Percentiles rank a stretch among this genome's conserved stretches.
These are phyloP conservation scores for Trichosporon inkin DNA, from an alignment of 1,284 basidiomycete species.

Conservation along the genomic window DNA sequence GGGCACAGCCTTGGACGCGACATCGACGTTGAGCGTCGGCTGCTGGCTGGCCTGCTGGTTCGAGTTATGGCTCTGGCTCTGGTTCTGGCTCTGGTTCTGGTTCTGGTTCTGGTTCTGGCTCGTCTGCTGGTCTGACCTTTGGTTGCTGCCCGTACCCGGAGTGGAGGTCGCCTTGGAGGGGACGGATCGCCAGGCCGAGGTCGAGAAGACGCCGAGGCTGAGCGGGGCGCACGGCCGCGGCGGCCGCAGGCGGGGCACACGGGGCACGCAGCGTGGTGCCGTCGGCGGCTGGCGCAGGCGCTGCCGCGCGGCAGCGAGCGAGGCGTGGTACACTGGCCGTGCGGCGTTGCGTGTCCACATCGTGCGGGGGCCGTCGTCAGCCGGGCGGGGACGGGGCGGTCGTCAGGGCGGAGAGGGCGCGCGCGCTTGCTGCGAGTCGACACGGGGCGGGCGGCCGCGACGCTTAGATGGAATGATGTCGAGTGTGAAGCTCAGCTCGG, in stretches of 20 bases:
- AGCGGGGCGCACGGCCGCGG: constrained; percentile 1
- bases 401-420: neutral
- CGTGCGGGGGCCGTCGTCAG: neutral
- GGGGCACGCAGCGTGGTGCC: neutral
- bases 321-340: constrained; percentile 7
- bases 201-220: constrained; percentile 4
- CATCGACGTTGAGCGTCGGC: constrained; percentile 16
- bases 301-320: neutral
- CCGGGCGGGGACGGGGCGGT: neutral
- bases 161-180: constrained; percentile 2
- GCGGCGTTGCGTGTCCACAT: constrained; percentile 5
- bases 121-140: neutral
- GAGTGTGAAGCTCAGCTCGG: no score
- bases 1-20: constrained; percentile 13
- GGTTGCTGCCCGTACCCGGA: neutral
- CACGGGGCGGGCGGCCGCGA: no score
- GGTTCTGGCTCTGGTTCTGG: neutral
- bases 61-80: neutral
- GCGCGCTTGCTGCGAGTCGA: no score
- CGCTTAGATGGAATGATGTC: no score
- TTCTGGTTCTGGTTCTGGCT: neutral
- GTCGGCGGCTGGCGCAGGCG: neutral
- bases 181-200: neutral
- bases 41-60: neutral
- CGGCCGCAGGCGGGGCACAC: no score